Evolutionary conservation across 1,139 yeast genomes (phyloP).

Genomic region (Taiozyma onychis): DNA sequence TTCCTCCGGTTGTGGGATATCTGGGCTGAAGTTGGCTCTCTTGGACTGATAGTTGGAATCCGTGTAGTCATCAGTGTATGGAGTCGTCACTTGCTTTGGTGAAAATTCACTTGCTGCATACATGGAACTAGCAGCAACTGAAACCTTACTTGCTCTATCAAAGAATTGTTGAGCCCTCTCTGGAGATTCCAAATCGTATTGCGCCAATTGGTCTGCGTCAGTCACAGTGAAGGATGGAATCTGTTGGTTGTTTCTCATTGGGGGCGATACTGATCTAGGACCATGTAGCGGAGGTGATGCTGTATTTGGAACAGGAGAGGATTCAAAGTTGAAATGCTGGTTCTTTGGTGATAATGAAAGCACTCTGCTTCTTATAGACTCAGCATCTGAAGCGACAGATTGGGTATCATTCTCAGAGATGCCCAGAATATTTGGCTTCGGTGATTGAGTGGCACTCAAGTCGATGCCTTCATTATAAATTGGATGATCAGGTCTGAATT

Average conservation of each 20-base stretch:
- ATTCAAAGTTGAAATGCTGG: slow-evolving; percentile 10
- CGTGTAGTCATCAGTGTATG: not conserved
- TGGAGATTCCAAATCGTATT: not conserved
- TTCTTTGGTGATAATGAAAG: slow-evolving; percentile 8
- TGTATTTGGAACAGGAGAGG: not conserved
- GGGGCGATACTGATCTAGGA: not conserved
- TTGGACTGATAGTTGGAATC: not conserved
- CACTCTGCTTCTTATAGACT: slow-evolving; percentile 16
- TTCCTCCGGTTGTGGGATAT: not conserved
- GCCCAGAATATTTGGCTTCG: not conserved
- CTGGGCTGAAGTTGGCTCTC: not conserved
- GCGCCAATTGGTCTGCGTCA: slow-evolving; percentile 8
- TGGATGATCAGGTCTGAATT: slow-evolving; percentile 1
- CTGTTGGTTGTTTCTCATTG: slow-evolving; percentile 1
- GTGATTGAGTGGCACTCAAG: not conserved
- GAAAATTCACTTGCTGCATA: slow-evolving; percentile 2
- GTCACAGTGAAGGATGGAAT: slow-evolving; percentile 13
- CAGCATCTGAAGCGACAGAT: slow-evolving; percentile 6
- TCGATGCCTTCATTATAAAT: not conserved
- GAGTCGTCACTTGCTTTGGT: not conserved
- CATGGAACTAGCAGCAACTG: slow-evolving; percentile 4
- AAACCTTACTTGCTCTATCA: not conserved
- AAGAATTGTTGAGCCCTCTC: not conserved
- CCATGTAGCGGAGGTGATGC: not conserved
- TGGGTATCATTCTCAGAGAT: not conserved